Base-by-base conservation (phyloP, 495 filamentous ascomycete species). In the Parathielavia hyrcaniae region DNA sequence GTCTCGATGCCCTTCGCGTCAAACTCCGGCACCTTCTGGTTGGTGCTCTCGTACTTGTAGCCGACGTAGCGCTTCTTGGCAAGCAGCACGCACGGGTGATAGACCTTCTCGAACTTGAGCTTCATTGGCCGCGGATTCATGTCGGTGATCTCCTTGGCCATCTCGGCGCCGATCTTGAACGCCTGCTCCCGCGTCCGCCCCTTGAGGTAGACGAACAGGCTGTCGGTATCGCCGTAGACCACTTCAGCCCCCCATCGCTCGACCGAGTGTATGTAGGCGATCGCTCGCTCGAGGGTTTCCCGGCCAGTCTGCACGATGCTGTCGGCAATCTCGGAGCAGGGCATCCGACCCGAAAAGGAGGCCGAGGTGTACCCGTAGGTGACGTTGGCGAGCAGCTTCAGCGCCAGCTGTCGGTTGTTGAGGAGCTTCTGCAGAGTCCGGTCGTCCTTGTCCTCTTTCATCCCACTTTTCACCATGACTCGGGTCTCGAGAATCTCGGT, bases 1-100 rank as follows among this genome's bases (percentile, higher is more conserved):
- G 95, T 97, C 75, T 98, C 93, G 57, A 97, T 97, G 32, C 93
- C 93, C 68, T 98, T 98, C 44, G 95, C 93, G 67, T 98, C 93
- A 61, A 98, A 97, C 19, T 95, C 90, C 20, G 93, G 95, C 60
- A 88, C 83, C 19, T 69, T 76, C 67, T 98, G 92, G 17, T 80
- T 73, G 26, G 80, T 82, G 59, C 79, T 81, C 67, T 98, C 93
- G 72, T 95, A 98, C 68, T 95, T 97, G 77, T 95, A 97, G 22
- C 93, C 93, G 38, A 97, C 95, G 66, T 98, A 98, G 39, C 93
- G 88, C 71, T 98, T 98, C 75, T 97, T 98, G 23, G 95, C 90
- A 0, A 98, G 81, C 4, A 98, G 80, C 1, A 97, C 83, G 65
- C 91, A 97, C 0, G 93, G 95, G 52, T 90, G 85, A 70, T 98